Base-by-base conservation (phyloP, 1,139 yeast species). In the Geotrichum histeridarum region DNA sequence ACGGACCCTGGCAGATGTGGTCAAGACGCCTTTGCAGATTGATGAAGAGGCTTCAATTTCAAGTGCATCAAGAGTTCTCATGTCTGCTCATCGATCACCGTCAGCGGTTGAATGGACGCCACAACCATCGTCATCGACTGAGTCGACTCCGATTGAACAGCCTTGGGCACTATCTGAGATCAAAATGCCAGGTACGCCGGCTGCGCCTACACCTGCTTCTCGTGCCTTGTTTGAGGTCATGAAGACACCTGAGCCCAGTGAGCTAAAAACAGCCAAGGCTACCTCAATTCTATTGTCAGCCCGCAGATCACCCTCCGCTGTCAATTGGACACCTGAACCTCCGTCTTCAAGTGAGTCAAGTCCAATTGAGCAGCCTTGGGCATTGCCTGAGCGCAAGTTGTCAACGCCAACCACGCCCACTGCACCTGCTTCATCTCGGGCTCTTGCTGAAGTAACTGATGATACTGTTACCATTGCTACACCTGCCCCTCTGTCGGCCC, bases 101-200 rank as follows among this genome's bases (percentile, higher is more conserved):
- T 48, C 49, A 15, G 53, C 53, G 2, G 45, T 41, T 22, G 22
- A 35, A 17, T 50, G 53, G 53, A 22, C 53, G 8, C 53, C 53
- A 22, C 50, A 38, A 15, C 17, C 44, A 9, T 49, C 53, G 14
- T 39, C 50, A 8, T 39, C 50, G 12, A 50, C 38, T 2, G 53
- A 38, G 8, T 42, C 48, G 9, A 30, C 53, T n/a, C 48, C 48
- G 12, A 39, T 43, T 36, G 32, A 22, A 8, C 44, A 42, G 33
- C 44, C 44, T 4, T 42, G 44, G 44, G 8, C 44, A 9, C 15
- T 18, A 8, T 7, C 27, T 22, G 27, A 22, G 5, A 22, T 22
- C 27, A 22, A 22, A 22, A 22, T 22, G 27, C 27, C 5, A 3
- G 27, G 27, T 22, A 22, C 27, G 5, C 27, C 27, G 27, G 27